A percentile compares a stretch with the other conserved stretches of the same genome.
phyloP scores from a whole-genome alignment of 2,329 filamentous ascomycete species.

The Alternaria sp. region DNA sequence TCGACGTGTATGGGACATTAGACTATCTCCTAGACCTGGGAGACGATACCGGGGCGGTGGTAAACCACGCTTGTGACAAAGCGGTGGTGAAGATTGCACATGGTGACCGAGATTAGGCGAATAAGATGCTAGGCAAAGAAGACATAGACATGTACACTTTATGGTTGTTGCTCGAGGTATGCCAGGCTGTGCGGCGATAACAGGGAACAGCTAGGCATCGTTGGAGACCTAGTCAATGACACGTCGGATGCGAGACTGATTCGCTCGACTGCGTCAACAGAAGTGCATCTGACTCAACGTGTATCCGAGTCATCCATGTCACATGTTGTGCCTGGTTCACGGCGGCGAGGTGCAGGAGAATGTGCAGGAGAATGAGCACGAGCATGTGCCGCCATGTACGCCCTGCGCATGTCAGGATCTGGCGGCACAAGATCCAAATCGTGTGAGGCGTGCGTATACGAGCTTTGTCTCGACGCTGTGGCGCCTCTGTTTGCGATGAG shows the following conservation, averaged over 20 bases:
- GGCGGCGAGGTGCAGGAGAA: conserved; percentile 14
- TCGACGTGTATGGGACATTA: conserved; percentile 75
- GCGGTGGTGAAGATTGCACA: conserved; percentile 66
- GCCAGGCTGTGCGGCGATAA: conserved; percentile 54
- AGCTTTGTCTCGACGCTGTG: conserved; percentile 13
- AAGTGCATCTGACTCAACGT: conserved; percentile 9
- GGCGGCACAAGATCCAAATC: conserved; percentile 3
- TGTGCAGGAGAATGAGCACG: not conserved
- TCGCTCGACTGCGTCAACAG: not conserved
- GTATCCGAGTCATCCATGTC: not conserved
- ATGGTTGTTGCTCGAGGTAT: conserved; percentile 61
- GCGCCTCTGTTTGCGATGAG: conserved; percentile 11
- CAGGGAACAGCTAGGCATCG: conserved; percentile 52
- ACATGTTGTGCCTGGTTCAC: conserved; percentile 3
- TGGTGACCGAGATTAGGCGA: conserved; percentile 73
- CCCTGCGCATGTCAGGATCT: conserved; percentile 16
- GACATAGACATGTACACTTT: conserved; percentile 78
- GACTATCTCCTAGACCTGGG: conserved; percentile 72
- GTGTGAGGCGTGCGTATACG: conserved; percentile 10
- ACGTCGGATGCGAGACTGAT: not conserved
- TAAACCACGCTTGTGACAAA: too few species aligned
- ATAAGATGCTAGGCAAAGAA: conserved; percentile 71
- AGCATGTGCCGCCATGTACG: conserved; percentile 2
- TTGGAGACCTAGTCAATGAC: conserved; percentile 28
- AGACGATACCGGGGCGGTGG: conserved; percentile 3